phyloP scores from a whole-genome alignment of 2,329 filamentous ascomycete genomes.

The Hymenoscyphus scutula region DNA sequence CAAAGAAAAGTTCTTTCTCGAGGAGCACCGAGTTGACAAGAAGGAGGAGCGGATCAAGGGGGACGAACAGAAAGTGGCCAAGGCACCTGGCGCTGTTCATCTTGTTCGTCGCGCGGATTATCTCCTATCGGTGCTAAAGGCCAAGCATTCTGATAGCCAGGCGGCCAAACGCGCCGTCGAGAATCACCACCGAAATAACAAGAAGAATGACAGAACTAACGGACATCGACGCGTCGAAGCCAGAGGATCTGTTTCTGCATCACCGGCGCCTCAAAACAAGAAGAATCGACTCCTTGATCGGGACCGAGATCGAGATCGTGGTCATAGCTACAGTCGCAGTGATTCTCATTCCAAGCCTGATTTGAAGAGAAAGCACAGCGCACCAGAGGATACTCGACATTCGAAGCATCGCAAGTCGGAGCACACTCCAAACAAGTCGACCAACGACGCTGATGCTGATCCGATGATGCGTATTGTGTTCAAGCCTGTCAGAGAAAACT shows the following conservation, averaged over 20 bases:
- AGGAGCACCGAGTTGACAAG: slow-evolving; percentile 97
- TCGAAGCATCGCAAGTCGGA: slow-evolving; percentile 54
- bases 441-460: slow-evolving; percentile 20
- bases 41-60: slow-evolving; percentile 85
- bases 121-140: slow-evolving; percentile 87
- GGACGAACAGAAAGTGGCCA: slow-evolving; percentile 63
- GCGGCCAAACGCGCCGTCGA: slow-evolving; percentile 78
- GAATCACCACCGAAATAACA: slow-evolving; percentile 93
- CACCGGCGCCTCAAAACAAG: slow-evolving; percentile 59
- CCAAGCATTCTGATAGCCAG: slow-evolving; percentile 74
- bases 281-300: slow-evolving; percentile 44
- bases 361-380: slow-evolving; percentile 60
- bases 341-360: slow-evolving; percentile 43
- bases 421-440: slow-evolving; percentile 18
- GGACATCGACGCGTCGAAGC: slow-evolving; percentile 60
- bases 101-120: slow-evolving; percentile 94
- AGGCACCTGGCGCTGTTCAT: slow-evolving; percentile 95
- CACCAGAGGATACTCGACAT: slow-evolving; percentile 50
- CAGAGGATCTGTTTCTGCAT: slow-evolving; percentile 63
- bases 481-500: slow-evolving; percentile 58
- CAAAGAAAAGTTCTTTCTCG: slow-evolving; percentile 88
- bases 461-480: slow-evolving; percentile 45
- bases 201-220: slow-evolving; percentile 60
- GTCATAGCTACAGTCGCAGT: slow-evolving; percentile 43
- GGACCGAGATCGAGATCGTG: slow-evolving; percentile 49